Base-by-base conservation (phyloP, 2,329 filamentous ascomycete genomes). In the Erysiphe pulchra region DNA sequence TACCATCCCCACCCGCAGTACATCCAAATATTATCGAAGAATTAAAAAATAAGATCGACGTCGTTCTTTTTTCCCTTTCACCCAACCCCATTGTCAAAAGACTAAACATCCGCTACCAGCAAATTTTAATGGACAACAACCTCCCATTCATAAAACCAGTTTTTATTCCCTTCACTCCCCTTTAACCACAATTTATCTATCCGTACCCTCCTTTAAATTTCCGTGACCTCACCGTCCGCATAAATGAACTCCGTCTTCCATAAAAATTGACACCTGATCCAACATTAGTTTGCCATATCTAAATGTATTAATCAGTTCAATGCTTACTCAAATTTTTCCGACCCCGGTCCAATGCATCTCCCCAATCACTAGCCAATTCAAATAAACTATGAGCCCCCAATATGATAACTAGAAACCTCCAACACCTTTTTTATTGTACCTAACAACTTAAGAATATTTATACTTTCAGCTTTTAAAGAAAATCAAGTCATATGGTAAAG, bases 161-260 rank as follows among this genome's bases (percentile, higher is more conserved):
- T 17, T 32, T 43, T 16, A 16, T 43, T 43, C 32, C 7, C 30
- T 36, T 18, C 45, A 18, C 33, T 42, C n/a, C 39, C 39, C 17
- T 37, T 36, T 20, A 45, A 32, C 10, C 45, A 13, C 20, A 46
- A 28, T 30, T 31, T 31, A 28, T 8, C 33, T 33, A 37, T 45
- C 43, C 17, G n/a, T 30, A n/a, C 37, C 14, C 28, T 14, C n/a
- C 38, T 53, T 51, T 50, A 49, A 46, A 48, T 47, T 51, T 49
- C 52, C 53, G 39, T 37, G 31, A 17, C 39, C 24, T 48, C 49
- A 45, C 50, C 47, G 53, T 54, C 56, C 56, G 56, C 56, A 59
- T 59, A 54, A 57, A 57, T 56, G 51, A 57, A 57, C 56, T 58
- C 56, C 56, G 48, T 51, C 51, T 50, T 54, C 53, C 53, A 50